These are phyloP conservation scores for Pezizomycotina sp. DNA, from an alignment of 2,329 filamentous ascomycete species.

Conservation along the genomic window DNA sequence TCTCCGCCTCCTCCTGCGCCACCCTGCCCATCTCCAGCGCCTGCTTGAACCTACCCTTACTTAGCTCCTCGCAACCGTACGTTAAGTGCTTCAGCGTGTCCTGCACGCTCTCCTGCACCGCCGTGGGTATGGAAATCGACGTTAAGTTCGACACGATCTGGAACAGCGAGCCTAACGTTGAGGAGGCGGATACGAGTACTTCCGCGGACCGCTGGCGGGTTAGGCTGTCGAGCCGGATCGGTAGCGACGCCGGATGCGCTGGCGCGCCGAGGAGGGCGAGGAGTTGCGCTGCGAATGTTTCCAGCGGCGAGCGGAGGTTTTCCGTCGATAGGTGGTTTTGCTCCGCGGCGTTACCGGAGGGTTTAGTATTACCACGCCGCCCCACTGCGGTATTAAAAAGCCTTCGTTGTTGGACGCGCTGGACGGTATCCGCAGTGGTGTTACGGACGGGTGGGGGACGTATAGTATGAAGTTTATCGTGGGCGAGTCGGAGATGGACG, in stretches of 20 bases:
- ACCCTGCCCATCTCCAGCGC: conserved; percentile 67
- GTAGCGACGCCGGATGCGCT: conserved; percentile 57
- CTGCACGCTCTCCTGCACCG: conserved; percentile 70
- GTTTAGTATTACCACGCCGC: conserved; percentile 56
- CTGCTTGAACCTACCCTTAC: conserved; percentile 41
- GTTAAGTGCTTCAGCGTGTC: conserved; percentile 64
- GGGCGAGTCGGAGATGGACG: conserved; percentile 78
- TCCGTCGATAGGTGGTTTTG: conserved; percentile 42
- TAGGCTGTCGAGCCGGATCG: conserved; percentile 68
- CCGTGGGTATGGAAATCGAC: conserved; percentile 77
- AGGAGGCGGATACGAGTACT: conserved; percentile 74
- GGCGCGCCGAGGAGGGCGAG: conserved; percentile 76
- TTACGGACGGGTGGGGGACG: conserved; percentile 52
- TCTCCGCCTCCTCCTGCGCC: conserved; percentile 76
- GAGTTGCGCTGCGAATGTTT: conserved; percentile 81
- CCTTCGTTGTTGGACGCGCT: conserved; percentile 32
- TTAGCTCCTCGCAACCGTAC: conserved; percentile 55
- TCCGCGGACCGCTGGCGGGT: conserved; percentile 73
- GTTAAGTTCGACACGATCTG: conserved; percentile 68
- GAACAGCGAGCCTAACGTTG: conserved; percentile 81
- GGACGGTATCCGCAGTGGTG: conserved; percentile 43
- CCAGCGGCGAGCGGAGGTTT: conserved; percentile 59
- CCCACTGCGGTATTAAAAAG: conserved; percentile 71
- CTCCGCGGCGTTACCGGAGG: conserved; percentile 29
- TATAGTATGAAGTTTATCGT: conserved; percentile 95